Evolutionary conservation across 768 basidiomycete genomes (phyloP).

Genomic region (Trametopsis cervina): DNA sequence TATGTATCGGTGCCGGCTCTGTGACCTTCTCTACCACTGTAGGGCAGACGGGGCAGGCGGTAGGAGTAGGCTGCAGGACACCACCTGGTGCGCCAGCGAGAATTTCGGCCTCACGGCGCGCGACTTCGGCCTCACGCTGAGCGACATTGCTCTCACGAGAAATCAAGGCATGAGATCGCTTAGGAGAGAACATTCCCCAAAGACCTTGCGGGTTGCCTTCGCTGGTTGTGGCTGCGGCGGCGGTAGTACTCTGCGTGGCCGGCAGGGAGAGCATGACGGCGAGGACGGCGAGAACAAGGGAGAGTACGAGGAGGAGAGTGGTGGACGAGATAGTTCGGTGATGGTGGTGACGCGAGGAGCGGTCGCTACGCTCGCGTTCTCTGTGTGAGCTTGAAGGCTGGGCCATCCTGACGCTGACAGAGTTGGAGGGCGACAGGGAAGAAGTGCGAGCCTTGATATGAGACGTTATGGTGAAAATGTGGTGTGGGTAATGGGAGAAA

Average conservation of each 20-base stretch:
- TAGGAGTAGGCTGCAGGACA: slow-evolving; percentile 49
- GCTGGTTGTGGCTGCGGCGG: slow-evolving; percentile 16
- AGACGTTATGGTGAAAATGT: slow-evolving; percentile 54
- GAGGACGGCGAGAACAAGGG: slow-evolving; percentile 80
- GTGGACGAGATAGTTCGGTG: slow-evolving; percentile 86
- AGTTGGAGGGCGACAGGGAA: slow-evolving; percentile 62
- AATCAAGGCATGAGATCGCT: slow-evolving; percentile 74
- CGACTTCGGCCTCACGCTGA: slow-evolving; percentile 80
- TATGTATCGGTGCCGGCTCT: slow-evolving; percentile 53
- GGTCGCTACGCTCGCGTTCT: slow-evolving; percentile 45
- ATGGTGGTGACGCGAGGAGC: slow-evolving; percentile 62
- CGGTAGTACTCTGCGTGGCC: slow-evolving; percentile 32
- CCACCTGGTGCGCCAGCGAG: slow-evolving; percentile 81
- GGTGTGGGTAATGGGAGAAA: slow-evolving; percentile 10
- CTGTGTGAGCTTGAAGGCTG: slow-evolving; percentile 80
- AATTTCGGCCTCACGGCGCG: slow-evolving; percentile 81
- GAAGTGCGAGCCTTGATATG: slow-evolving; percentile 52
- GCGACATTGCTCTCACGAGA: slow-evolving; percentile 76
- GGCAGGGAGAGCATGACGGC: slow-evolving; percentile 88
- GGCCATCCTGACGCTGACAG: slow-evolving; percentile 75
- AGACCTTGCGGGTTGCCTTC: slow-evolving; percentile 3
- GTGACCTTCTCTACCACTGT: slow-evolving; percentile 50
- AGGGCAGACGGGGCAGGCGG: slow-evolving; percentile 52
- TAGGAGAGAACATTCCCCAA: slow-evolving; percentile 71
- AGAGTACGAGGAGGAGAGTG: slow-evolving; percentile 79